phyloP scores from a whole-genome alignment of 75 land plant species.

The Ceratopteris richardii region DNA sequence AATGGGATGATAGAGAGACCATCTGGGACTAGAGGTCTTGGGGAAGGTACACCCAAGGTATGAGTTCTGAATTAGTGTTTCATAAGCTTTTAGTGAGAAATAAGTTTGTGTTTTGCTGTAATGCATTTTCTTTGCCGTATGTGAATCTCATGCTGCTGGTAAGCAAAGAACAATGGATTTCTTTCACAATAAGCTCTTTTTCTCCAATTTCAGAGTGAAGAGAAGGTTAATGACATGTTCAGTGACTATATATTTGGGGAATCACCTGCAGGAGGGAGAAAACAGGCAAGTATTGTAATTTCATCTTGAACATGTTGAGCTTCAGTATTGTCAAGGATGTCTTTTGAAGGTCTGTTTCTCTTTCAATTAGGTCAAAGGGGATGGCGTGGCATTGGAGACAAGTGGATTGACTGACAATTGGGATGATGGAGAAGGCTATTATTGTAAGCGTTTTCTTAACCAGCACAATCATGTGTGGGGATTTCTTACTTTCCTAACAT shows the following conservation, averaged over 20 bases:
- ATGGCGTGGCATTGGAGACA: slow-evolving; percentile 57
- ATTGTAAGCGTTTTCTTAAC: slow-evolving; percentile 55
- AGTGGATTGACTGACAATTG: slow-evolving; percentile 95
- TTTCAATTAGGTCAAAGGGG: slow-evolving; percentile 58
- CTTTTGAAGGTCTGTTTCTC: slow-evolving; percentile 1
- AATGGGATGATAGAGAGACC: slow-evolving; percentile 35
- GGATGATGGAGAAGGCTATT: slow-evolving; percentile 99
- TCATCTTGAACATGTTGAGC: too few species aligned
- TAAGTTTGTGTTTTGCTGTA: background rate
- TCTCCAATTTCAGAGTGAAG: slow-evolving; percentile 46
- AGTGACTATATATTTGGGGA: slow-evolving; percentile 99
- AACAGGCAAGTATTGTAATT: slow-evolving; percentile 37
- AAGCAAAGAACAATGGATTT: too few species aligned
- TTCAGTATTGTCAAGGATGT: background rate
- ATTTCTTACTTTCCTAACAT: too few species aligned
- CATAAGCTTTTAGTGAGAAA: background rate
- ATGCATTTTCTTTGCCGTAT: too few species aligned
- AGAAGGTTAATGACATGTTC: slow-evolving; percentile 64
- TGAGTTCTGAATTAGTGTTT: background rate
- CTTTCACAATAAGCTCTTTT: background rate
- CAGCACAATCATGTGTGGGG: too few species aligned
- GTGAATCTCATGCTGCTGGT: too few species aligned
- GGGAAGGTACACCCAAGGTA: slow-evolving; percentile 94
- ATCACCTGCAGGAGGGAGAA: slow-evolving; percentile 75
- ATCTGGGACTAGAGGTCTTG: slow-evolving; percentile 45